Percentiles rank a stretch among this genome's conserved stretches.
These are phyloP conservation scores for Poterioochromonas sp. DNA, from an alignment of 352 stramenopile species.

Conservation along the genomic window DNA sequence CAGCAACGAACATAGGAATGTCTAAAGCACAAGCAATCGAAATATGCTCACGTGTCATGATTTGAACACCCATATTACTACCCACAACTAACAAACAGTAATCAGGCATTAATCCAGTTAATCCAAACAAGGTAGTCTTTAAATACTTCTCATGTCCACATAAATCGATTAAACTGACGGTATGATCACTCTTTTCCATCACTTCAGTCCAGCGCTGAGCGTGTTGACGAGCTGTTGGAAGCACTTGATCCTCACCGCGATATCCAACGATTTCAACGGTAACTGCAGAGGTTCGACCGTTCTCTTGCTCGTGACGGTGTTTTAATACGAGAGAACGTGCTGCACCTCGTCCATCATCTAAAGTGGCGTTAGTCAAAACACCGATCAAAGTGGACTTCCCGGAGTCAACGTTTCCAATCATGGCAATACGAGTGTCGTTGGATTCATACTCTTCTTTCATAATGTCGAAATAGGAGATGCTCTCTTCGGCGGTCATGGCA, in stretches of 20 bases:
- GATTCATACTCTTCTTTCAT: slow-evolving; percentile 36
- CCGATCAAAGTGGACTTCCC: slow-evolving; percentile 37
- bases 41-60: slow-evolving; percentile 35
- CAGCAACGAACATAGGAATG: slow-evolving; percentile 33
- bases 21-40: slow-evolving; percentile 29
- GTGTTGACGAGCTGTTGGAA: slow-evolving; percentile 45
- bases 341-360: slow-evolving; percentile 32
- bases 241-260: slow-evolving; percentile 48
- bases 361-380: slow-evolving; percentile 22
- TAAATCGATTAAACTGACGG: slow-evolving; percentile 32
- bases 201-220: slow-evolving; percentile 46
- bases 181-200: slow-evolving; percentile 16
- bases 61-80: slow-evolving; percentile 19
- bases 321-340: slow-evolving; percentile 61
- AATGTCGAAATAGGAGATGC: too few species aligned
- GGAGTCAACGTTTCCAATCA: slow-evolving; percentile 47
- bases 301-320: slow-evolving; percentile 77
- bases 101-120: slow-evolving; percentile 55
- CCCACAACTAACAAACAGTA: slow-evolving; percentile 5
- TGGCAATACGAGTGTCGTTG: slow-evolving; percentile 38
- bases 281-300: slow-evolving; percentile 70
- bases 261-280: slow-evolving; percentile 69
- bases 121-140: slow-evolving; percentile 63
- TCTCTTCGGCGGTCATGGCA: too few species aligned
- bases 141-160: slow-evolving; percentile 38